A percentile compares a stretch with the other conserved stretches of the same genome.
These are phyloP conservation scores for Cadophora gregata DNA, from an alignment of 2,329 filamentous ascomycete species.

Conservation along the genomic window DNA sequence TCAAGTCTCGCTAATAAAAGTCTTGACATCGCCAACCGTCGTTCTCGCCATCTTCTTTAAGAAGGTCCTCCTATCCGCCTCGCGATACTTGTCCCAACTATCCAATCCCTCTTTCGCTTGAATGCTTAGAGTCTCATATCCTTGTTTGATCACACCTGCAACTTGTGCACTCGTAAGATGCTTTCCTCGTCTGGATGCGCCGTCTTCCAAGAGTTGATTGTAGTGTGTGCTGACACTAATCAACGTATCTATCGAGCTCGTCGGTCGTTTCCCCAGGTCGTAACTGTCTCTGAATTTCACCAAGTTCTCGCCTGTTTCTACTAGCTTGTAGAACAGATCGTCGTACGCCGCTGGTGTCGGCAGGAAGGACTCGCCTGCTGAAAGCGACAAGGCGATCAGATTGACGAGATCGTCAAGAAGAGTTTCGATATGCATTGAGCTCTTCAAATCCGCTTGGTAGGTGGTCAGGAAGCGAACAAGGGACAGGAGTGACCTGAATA, in stretches of 20 bases:
- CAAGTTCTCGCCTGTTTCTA: conserved; percentile 86
- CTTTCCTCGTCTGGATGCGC: conserved; percentile 60
- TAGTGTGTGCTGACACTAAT: conserved; percentile 87
- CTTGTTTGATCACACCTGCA: conserved; percentile 90
- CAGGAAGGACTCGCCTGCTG: conserved; percentile 87
- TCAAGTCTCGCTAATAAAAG: conserved; percentile 36
- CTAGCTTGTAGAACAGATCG: conserved; percentile 97
- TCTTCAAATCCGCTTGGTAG: conserved; percentile 79
- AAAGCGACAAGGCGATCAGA: conserved; percentile 82
- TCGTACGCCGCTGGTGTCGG: conserved; percentile 89
- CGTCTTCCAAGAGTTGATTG: conserved; percentile 75
- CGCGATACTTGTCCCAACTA: conserved; percentile 83
- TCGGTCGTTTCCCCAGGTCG: conserved; percentile 59
- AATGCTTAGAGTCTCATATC: conserved; percentile 93
- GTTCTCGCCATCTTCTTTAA: conserved; percentile 87
- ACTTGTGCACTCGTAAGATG: conserved; percentile 85
- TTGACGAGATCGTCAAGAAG: conserved; percentile 82
- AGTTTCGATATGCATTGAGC: conserved; percentile 70
- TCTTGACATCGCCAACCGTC: conserved; percentile 73
- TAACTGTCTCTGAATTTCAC: conserved; percentile 84
- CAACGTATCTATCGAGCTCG: conserved; percentile 81
- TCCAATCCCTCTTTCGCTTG: conserved; percentile 87
- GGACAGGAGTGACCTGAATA: conserved; percentile 88
- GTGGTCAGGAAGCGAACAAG: conserved; percentile 90
- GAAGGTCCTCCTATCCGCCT: conserved; percentile 82